Evolutionary conservation across 2,329 filamentous ascomycete genomes (phyloP), one percentile per base, ranked within the genome.

Genomic region (Clarireedia monteithiana): DNA sequence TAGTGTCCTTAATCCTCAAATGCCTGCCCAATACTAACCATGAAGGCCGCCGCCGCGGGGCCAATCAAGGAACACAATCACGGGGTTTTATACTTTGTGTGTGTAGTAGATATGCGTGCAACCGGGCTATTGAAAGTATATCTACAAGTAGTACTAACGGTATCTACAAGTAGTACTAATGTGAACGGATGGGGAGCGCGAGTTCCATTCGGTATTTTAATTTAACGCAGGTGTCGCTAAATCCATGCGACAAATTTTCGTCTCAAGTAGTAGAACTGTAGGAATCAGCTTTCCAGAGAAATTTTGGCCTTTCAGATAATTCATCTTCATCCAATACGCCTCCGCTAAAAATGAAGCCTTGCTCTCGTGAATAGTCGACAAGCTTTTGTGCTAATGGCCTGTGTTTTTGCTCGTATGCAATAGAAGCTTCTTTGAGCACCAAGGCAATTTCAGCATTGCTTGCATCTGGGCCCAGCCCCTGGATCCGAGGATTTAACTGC

Each of bases 341-440:
- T 9, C 58, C 55, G 38, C 38, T 54, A 20, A 54, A 57, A 20
- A 57, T 45, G n/a, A 24, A 45, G n/a, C 55, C 58, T 20, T 59
- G 58, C 24, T 59, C 58, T n/a, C 23, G 36, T 12, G 58, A 59
- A 48, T 55, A 57, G 23, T 59, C 55, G 7, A 49, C 50, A 24
- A 58, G 44, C 20, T 53, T 58, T 39, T 56, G 58, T 14, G 56
- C 44, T 30, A 59, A 48, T 46, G 52, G 52, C 24, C 40, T 34
- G 10, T 59, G 56, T 23, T 58, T 59, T 17, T 24, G 17, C 30
- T 56, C 51, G 47, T 59, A 59, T 30, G 27, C 39, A 26, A 44
- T 9, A 38, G 55, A 46, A 10, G 56, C 52, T 17, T 50, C 56
- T 36, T 46, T 50, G 17, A 58, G 26, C 2, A 48, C 26, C 23